Evolutionary conservation across 129 eudicot species (phyloP).

Genomic region (Solidago caesia): DNA sequence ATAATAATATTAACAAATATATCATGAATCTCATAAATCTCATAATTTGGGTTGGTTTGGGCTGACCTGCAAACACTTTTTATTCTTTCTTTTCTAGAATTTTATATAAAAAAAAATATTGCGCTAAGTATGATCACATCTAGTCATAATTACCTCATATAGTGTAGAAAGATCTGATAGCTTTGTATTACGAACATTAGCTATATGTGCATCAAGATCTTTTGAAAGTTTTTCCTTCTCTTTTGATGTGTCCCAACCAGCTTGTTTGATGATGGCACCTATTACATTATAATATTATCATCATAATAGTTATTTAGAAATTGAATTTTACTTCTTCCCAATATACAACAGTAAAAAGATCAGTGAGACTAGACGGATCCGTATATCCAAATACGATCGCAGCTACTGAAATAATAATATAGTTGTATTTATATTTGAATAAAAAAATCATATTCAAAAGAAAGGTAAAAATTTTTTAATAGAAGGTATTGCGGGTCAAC

Average conservation of each 20-base stretch:
- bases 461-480: background rate
- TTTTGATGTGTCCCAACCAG: slow-evolving; percentile 67
- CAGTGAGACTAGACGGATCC: background rate
- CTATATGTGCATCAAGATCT: slow-evolving; percentile 66
- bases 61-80: background rate
- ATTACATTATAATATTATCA: background rate
- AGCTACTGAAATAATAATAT: background rate
- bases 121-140: too few species aligned
- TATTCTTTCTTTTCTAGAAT: too few species aligned
- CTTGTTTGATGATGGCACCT: slow-evolving; percentile 67
- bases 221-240: slow-evolving; percentile 61
- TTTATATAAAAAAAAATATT: too few species aligned
- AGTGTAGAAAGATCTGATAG: slow-evolving; percentile 55
- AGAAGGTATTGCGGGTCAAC: background rate
- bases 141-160: slow-evolving; percentile 50
- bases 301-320: background rate
- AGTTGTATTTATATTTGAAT: background rate
- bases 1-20: too few species aligned
- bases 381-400: background rate
- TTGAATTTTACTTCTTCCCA: background rate
- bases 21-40: too few species aligned
- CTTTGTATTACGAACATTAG: slow-evolving; percentile 53
- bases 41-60: background rate
- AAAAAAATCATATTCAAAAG: background rate
- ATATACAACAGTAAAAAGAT: background rate